A percentile compares a stretch with the other conserved stretches of the same genome.
Evolutionary conservation across 352 stramenopile species (phyloP).

Genomic region (Lagenidium giganteum): DNA sequence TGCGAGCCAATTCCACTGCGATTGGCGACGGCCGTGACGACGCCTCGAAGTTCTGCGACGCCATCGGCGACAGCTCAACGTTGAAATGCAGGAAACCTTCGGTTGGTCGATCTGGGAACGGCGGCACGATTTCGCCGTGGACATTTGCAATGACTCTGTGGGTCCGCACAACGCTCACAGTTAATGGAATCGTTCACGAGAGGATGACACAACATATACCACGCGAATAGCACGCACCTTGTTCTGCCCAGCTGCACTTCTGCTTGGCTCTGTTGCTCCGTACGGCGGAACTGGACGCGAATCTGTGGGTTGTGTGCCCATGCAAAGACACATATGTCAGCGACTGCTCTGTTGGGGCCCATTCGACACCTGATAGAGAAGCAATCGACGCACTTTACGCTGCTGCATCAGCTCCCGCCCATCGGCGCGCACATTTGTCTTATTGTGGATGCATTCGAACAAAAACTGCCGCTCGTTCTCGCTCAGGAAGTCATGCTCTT

Average conservation of each 20-base stretch:
- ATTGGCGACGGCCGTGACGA: conserved; percentile 39
- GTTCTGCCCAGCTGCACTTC: conserved; percentile 75
- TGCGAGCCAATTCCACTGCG: conserved; percentile 76
- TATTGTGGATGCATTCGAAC: conserved; percentile 48
- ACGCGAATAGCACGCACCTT: conserved; percentile 52
- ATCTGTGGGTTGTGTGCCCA: conserved; percentile 21
- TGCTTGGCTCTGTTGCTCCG: conserved; percentile 66
- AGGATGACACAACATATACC: background rate
- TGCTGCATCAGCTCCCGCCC: conserved; percentile 78
- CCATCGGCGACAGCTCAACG: conserved; percentile 82
- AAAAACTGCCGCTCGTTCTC: conserved; percentile 82
- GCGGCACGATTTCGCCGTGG: conserved; percentile 78
- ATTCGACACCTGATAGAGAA: too few relatives aligned
- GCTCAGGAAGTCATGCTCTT: conserved; percentile 63
- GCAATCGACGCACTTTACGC: conserved; percentile 36
- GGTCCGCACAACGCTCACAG: background rate
- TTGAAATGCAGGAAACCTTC: conserved; percentile 86
- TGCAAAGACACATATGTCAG: too few relatives aligned
- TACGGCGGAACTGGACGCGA: conserved; percentile 77
- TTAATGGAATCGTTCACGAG: background rate
- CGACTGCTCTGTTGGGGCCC: too few relatives aligned
- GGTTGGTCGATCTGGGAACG: conserved; percentile 81
- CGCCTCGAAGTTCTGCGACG: conserved; percentile 72
- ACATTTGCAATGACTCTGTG: conserved; percentile 75
- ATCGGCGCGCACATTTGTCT: conserved; percentile 61